Evolutionary conservation across 495 filamentous ascomycete species (phyloP), one percentile per base, ranked within the genome.

Genomic region (Xylaria cubensis): DNA sequence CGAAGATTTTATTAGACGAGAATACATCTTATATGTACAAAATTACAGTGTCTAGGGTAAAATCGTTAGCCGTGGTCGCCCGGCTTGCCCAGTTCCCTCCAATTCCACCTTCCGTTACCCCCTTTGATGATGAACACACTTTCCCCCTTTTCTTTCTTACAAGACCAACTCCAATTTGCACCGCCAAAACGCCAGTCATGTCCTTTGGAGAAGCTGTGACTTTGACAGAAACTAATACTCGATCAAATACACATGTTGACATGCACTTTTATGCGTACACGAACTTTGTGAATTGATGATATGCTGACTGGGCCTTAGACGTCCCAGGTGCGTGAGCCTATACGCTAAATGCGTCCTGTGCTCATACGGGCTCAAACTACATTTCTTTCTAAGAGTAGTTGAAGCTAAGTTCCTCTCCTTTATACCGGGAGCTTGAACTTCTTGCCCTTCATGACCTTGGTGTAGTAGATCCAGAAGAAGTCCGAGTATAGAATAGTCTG

Each of bases 381-480:
- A 34, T n/a, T 64, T 36, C 36, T 24, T 61, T n/a, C 21, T 17
- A 9, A 46, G 42, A 32, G 36, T 32, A 56, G 53, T 12, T 44
- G 7, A 29, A 58, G 48, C 19, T 71, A 58, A 12, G 1, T 34
- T 21, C 34, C 6, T 24, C 51, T 24, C 34, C 61, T 51, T 84
- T 87, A 96, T 73, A 95, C 93, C 19, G 93, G 93, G 65, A 96
- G 83, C 80, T 93, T 93, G 79, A 96, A 96, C 82, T 92, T 94
- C 87, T 93, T 92, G 64, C 93, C 93, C 83, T 94, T 93, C 86
- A 95, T 83, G 50, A 96, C 90, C 83, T 97, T 97, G 55, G 91
- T 97, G 81, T 97, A 99, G 82, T 99, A 99, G 73, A 99, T 97
- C 86, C 93, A 99, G 87, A 99, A 99, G 85, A 99, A 99, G 83